Base-by-base conservation (phyloP, 2,329 filamentous ascomycete genomes). In the Trichoderma sp. region DNA sequence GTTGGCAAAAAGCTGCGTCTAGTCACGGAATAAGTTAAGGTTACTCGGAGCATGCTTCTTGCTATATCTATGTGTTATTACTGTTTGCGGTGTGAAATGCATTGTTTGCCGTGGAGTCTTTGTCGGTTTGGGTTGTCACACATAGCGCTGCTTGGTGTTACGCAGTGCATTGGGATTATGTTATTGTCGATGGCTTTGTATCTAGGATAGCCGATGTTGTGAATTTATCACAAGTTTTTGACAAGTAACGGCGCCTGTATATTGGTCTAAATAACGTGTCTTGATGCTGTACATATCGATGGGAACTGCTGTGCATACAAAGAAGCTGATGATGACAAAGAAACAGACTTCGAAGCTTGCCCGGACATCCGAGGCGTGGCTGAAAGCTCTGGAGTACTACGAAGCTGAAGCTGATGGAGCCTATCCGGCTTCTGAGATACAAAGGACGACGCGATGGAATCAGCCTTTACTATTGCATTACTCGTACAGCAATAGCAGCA, bases 1-100 rank as follows among this genome's bases (percentile, higher is more conserved):
- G 88, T 95, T 8, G 92, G 92, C 39, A 91, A 93, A 86, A 93
- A 92, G 82, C 78, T 95, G 79, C 84, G 90, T 74, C 62, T 77
- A 21, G 73, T 74, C 26, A 77, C 73, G 15, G 76, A 77, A 32
- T 73, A 63, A 24, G 24, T 24, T 24, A 24, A 68, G 18, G n/a
- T 24, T n/a, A 53, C 6, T 53, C 3, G 4, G 47, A 12, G 14
- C 8, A 12, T 24, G n/a, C 11, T 56, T 24, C 15, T n/a, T 36
- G 21, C n/a, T 21, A 32, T 15, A 18, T 56, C 30, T 66, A 5
- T 66, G 14, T 65, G n/a, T 24, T 65, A 21, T 30, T 58, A 24
- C 15, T 39, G n/a, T 28, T 28, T 30, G 47, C 24, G 24, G 53
- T 57, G 30, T 12, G 30, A 30, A 32, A 32, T 61, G 30, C 47